Percentiles rank a stretch among this genome's conserved stretches.
phyloP scores from a whole-genome alignment of 371 early-diverging fungal species.

The Conidiobolus incongruus region DNA sequence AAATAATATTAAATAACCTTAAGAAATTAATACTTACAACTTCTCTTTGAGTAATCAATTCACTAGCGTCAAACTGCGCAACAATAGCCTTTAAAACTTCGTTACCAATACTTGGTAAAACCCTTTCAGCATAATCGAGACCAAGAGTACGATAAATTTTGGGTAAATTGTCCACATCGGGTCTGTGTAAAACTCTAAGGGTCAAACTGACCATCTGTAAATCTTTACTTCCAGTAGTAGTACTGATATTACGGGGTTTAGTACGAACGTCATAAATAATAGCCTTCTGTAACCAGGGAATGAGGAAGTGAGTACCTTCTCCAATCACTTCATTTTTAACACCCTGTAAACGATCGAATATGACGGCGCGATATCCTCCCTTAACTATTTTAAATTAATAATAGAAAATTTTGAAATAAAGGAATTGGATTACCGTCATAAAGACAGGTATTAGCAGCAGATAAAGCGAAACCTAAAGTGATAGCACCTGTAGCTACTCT shows the following conservation, averaged over 20 bases:
- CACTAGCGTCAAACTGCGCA: constrained; percentile 96
- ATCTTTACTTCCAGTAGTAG: constrained; percentile 76
- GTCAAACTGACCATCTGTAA: constrained; percentile 86
- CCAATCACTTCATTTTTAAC: constrained; percentile 51
- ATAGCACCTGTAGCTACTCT: too few relatives aligned
- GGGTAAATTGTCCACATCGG: constrained; percentile 51
- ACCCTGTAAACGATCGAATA: constrained; percentile 89
- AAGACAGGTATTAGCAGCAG: too few relatives aligned
- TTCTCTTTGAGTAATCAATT: constrained; percentile 96
- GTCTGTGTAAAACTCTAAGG: constrained; percentile 84
- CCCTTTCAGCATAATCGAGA: constrained; percentile 91
- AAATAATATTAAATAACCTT: not conserved
- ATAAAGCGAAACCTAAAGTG: too few relatives aligned
- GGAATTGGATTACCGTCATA: too few relatives aligned
- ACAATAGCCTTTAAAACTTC: constrained; percentile 95
- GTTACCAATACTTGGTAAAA: constrained; percentile 94
- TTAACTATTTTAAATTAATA: too few relatives aligned
- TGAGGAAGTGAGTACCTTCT: constrained; percentile 93
- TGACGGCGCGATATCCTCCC: constrained; percentile 90
- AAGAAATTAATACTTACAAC: constrained; percentile 24
- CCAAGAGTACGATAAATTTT: constrained; percentile 81
- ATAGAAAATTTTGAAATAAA: too few relatives aligned
- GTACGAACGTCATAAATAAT: constrained; percentile 76
- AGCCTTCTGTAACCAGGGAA: constrained; percentile 78
- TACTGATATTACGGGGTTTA: constrained; percentile 87